These are phyloP conservation scores for Agastache rugosa DNA, from an alignment of 257 asterid species.

Conservation along the genomic window DNA sequence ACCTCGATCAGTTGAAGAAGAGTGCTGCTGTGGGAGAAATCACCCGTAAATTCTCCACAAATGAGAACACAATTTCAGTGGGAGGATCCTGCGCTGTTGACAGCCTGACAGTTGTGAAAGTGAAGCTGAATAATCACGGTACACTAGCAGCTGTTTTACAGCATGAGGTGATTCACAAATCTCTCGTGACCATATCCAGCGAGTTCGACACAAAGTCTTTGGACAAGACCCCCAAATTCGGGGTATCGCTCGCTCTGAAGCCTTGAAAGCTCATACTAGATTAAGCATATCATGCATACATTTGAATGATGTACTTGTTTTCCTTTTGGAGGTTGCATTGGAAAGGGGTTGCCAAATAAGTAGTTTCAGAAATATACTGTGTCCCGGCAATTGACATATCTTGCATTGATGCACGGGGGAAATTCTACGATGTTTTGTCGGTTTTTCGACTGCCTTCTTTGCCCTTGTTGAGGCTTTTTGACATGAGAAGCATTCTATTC, in stretches of 20 bases:
- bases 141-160: slow-evolving; percentile 65
- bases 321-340: slow-evolving; percentile 32
- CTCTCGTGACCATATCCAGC: slow-evolving; percentile 59
- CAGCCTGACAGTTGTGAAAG: slow-evolving; percentile 57
- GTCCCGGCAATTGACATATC: slow-evolving; percentile 32
- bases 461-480: slow-evolving; percentile 35
- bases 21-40: slow-evolving; percentile 69
- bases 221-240: slow-evolving; percentile 71
- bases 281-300: not conserved
- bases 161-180: slow-evolving; percentile 64
- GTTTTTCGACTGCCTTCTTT: not conserved
- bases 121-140: slow-evolving; percentile 74
- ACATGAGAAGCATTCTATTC: slow-evolving; percentile 40
- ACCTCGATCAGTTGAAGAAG: slow-evolving; percentile 59
- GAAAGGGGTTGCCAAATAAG: slow-evolving; percentile 49
- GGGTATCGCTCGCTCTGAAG: slow-evolving; percentile 64
- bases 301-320: slow-evolving; percentile 26
- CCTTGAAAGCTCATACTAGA: slow-evolving; percentile 46
- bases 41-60: slow-evolving; percentile 67
- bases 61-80: slow-evolving; percentile 67
- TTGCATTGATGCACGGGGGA: slow-evolving; percentile 24
- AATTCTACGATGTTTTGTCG: slow-evolving; percentile 14
- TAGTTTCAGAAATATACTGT: slow-evolving; percentile 31
- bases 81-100: slow-evolving; percentile 71
- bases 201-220: slow-evolving; percentile 73